Conservation (phyloP, 768 basidiomycete species). For the Strobilomyces dryophilus region DNA sequence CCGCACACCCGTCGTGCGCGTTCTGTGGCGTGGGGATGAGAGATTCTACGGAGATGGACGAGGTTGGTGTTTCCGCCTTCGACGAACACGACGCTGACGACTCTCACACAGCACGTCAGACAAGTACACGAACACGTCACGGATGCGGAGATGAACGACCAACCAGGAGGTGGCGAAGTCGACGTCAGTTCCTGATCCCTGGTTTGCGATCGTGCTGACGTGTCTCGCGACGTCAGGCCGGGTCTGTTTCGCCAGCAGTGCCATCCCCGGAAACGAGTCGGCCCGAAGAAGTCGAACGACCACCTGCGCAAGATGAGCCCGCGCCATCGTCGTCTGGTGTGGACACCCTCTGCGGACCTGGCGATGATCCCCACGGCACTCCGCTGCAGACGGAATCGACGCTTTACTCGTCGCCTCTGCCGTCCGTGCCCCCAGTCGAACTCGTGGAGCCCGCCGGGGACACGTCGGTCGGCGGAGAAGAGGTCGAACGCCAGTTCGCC, state of each 20-base stretch:
- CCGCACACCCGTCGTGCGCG: slow-evolving; percentile 19
- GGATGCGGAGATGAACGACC: slow-evolving; percentile 1
- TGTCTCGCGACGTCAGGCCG: slow-evolving; percentile 1
- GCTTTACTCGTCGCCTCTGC: background rate
- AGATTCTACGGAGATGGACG: slow-evolving; percentile 12
- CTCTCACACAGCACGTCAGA: slow-evolving; percentile 17
- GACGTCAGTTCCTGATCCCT: background rate
- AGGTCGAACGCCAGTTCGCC: background rate
- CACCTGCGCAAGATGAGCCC: background rate
- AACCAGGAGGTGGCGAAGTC: background rate
- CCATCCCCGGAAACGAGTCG: background rate
- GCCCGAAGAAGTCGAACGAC: background rate
- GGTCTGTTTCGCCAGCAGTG: background rate
- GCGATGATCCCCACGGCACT: background rate
- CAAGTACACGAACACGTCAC: slow-evolving; percentile 14
- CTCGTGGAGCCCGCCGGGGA: background rate
- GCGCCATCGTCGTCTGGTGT: background rate
- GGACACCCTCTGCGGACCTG: background rate
- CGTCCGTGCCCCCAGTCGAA: background rate
- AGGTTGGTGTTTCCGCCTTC: slow-evolving; percentile 14
- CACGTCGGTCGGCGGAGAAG: background rate
- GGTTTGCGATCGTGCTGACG: slow-evolving; percentile 2
- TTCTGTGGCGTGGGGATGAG: slow-evolving; percentile 18
- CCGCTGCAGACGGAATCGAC: background rate
- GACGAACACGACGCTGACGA: slow-evolving; percentile 7